Conservation (phyloP, 192 early-diverging fungal genomes). For the Jimgerdemannia lactiflua region DNA sequence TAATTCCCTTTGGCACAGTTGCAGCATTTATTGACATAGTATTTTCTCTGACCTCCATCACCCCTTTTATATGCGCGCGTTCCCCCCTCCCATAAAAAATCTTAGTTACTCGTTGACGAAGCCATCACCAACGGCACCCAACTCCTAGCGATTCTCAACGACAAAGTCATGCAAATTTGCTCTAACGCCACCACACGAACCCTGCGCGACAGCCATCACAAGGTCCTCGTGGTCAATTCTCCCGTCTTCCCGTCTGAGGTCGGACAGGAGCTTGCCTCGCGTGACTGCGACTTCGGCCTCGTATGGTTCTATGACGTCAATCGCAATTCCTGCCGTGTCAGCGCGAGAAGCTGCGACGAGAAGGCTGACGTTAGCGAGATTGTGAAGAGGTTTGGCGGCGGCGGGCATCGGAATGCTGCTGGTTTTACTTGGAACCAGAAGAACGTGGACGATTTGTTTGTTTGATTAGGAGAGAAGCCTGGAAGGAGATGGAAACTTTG, state of each 20-base stretch:
- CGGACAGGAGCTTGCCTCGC: not conserved
- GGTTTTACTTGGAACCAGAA: not conserved
- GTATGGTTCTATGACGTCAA: not conserved
- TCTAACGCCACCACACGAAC: not conserved
- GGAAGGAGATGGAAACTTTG: too few relatives aligned
- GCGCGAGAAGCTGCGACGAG: not conserved
- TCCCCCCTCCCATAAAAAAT: not conserved
- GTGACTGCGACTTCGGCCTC: not conserved
- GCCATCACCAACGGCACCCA: not conserved
- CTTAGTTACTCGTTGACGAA: not conserved
- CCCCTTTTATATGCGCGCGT: not conserved
- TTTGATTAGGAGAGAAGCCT: not conserved
- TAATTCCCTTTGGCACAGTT: too few relatives aligned
- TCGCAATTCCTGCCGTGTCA: not conserved
- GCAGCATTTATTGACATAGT: too few relatives aligned
- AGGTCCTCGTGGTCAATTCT: not conserved
- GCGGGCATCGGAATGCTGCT: not conserved
- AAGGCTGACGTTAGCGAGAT: not conserved
- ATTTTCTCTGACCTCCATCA: too few relatives aligned
- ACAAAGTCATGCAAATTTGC: not conserved
- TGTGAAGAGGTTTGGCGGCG: not conserved
- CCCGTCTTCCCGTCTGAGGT: not conserved
- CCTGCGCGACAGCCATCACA: not conserved
- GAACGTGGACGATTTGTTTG: not conserved
- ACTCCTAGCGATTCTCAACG: not conserved